Evolutionary conservation across 495 filamentous ascomycete genomes (phyloP).

Genomic region (Aspergillus cristatus): DNA sequence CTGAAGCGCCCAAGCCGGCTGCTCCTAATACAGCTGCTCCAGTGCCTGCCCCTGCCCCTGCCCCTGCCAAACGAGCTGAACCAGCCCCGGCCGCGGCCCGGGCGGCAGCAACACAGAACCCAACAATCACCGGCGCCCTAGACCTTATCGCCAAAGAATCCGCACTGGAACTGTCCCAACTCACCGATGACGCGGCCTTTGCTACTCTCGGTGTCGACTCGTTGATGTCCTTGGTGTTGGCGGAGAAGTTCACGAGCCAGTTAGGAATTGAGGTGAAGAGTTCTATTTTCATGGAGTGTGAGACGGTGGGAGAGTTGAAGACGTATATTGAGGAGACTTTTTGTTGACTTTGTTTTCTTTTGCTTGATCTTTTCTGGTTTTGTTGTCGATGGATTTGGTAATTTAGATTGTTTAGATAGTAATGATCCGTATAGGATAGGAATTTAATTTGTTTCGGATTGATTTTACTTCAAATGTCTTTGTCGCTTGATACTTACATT

Average conservation of each 20-base stretch:
- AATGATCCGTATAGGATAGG: too few relatives aligned
- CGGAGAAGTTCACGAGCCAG: slow-evolving; percentile 20
- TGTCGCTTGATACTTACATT: too few relatives aligned
- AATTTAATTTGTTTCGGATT: too few relatives aligned
- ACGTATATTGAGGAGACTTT: slow-evolving; percentile 12
- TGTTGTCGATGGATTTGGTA: too few relatives aligned
- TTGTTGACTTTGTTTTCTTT: too few relatives aligned
- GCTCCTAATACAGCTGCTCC: background rate
- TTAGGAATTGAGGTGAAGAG: slow-evolving; percentile 24
- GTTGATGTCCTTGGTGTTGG: slow-evolving; percentile 38
- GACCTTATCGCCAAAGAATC: slow-evolving; percentile 16
- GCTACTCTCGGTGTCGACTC: slow-evolving; percentile 44
- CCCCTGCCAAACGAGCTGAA: background rate
- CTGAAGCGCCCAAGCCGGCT: background rate
- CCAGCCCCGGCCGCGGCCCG: background rate
- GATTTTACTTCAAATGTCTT: too few relatives aligned
- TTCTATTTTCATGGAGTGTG: slow-evolving; percentile 29
- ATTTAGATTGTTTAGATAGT: too few relatives aligned
- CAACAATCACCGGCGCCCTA: background rate
- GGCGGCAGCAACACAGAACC: background rate
- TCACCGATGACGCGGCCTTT: slow-evolving; percentile 26
- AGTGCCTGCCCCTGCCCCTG: background rate
- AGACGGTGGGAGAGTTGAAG: slow-evolving; percentile 25
- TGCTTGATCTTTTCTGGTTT: too few relatives aligned
- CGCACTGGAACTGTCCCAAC: slow-evolving; percentile 12